phyloP scores from a whole-genome alignment of 2,329 filamentous ascomycete species.

The Alternaria conjuncta region DNA sequence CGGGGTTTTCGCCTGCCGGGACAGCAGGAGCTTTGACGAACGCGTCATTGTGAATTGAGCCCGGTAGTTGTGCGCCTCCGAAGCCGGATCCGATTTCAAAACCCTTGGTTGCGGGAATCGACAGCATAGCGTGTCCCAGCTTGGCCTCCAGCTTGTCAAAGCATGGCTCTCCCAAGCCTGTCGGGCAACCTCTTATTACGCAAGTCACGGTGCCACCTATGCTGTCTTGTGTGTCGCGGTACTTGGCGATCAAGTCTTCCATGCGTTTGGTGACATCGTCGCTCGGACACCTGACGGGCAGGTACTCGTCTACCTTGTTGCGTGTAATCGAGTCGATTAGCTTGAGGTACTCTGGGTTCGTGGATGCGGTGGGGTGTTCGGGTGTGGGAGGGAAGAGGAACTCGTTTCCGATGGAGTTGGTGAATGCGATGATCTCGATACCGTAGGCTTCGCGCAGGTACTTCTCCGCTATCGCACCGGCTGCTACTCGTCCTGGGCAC shows the following conservation, averaged over 20 bases:
- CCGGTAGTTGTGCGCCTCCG: constrained; percentile 81
- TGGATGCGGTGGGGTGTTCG: constrained; percentile 68
- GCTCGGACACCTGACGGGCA: constrained; percentile 88
- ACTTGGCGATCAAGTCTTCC: constrained; percentile 78
- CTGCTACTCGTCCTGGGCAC: constrained; percentile 77
- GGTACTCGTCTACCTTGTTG: constrained; percentile 77
- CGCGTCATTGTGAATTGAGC: constrained; percentile 90
- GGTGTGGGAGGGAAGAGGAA: constrained; percentile 77
- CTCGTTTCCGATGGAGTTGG: constrained; percentile 80
- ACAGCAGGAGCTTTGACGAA: constrained; percentile 69
- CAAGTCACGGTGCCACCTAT: constrained; percentile 96
- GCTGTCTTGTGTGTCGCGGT: constrained; percentile 80
- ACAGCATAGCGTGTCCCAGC: constrained; percentile 92
- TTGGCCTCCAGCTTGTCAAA: constrained; percentile 96
- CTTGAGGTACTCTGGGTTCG: constrained; percentile 79
- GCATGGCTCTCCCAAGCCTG: constrained; percentile 87
- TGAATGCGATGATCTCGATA: constrained; percentile 90
- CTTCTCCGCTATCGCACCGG: constrained; percentile 91
- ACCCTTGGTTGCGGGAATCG: constrained; percentile 91
- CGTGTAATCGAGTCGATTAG: constrained; percentile 76
- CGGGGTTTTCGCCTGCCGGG: constrained; percentile 55
- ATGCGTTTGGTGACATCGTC: constrained; percentile 69
- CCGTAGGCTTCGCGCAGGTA: constrained; percentile 82
- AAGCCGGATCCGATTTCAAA: constrained; percentile 97
- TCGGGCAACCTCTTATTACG: constrained; percentile 84